Evolutionary conservation across 75 land plant genomes (phyloP).

Genomic region (Gnetum montanum): DNA sequence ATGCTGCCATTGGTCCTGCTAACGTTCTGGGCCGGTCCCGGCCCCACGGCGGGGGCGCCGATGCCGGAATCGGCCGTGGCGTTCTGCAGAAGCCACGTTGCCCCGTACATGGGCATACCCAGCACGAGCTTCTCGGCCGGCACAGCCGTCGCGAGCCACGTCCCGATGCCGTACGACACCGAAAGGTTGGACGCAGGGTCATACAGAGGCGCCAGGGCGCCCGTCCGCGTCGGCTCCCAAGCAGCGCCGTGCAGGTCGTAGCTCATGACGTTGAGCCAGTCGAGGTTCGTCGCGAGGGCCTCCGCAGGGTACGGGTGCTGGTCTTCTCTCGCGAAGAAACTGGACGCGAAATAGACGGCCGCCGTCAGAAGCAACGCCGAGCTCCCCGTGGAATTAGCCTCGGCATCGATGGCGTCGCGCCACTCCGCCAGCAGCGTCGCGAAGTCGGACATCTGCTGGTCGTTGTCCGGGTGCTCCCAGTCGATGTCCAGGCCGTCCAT

Average conservation of each 20-base stretch:
- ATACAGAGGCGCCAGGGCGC: slow-evolving; percentile 40
- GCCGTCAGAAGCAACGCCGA: slow-evolving; percentile 40
- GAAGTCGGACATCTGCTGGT: slow-evolving; percentile 34
- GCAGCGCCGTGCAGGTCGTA: slow-evolving; percentile 45
- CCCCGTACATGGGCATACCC: slow-evolving; percentile 14
- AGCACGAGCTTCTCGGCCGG: not conserved
- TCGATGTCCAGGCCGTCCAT: slow-evolving; percentile 71
- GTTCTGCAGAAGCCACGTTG: slow-evolving; percentile 6
- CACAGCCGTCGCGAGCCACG: slow-evolving; percentile 10
- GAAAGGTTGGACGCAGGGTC: slow-evolving; percentile 23
- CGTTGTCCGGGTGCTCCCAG: slow-evolving; percentile 52
- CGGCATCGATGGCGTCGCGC: slow-evolving; percentile 23
- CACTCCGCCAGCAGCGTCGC: slow-evolving; percentile 33
- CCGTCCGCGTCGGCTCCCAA: slow-evolving; percentile 31
- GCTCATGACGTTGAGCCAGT: slow-evolving; percentile 47
- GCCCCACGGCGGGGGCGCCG: slow-evolving; percentile 15
- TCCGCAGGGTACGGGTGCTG: slow-evolving; percentile 26
- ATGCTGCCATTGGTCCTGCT: not conserved
- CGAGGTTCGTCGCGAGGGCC: slow-evolving; percentile 26
- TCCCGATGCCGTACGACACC: slow-evolving; percentile 46
- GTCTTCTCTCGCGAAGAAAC: not conserved
- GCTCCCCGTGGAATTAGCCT: slow-evolving; percentile 9
- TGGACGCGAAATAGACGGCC: slow-evolving; percentile 41
- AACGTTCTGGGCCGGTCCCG: slow-evolving; percentile 1
- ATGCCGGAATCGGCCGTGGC: slow-evolving; percentile 2